Conservation (phyloP, 495 filamentous ascomycete species). For the Penicillium crystallinum region DNA sequence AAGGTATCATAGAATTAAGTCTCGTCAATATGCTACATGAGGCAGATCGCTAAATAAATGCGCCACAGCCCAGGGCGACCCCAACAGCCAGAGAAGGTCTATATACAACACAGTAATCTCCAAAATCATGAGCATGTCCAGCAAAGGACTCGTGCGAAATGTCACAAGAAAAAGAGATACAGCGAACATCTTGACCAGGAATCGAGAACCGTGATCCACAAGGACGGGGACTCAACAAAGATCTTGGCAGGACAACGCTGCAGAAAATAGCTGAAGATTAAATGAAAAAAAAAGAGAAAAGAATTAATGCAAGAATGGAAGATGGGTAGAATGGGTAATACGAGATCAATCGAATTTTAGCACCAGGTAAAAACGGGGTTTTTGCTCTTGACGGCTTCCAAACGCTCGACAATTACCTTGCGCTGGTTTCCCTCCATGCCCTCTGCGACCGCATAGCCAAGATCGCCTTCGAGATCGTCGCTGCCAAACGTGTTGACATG, state of each 20-base stretch:
- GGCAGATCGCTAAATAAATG: conserved; percentile 25
- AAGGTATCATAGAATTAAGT: conserved; percentile 31
- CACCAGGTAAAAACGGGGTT: conserved; percentile 99
- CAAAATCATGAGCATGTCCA: conserved; percentile 25
- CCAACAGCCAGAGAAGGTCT: conserved; percentile 25
- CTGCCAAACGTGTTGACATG: conserved; percentile 47
- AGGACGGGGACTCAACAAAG: not conserved
- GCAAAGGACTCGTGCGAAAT: conserved; percentile 9
- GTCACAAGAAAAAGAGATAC: conserved; percentile 5
- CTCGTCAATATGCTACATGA: conserved; percentile 35
- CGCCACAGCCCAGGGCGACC: conserved; percentile 21
- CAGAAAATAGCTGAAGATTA: conserved; percentile 19
- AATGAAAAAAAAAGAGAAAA: not conserved
- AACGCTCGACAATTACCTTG: conserved; percentile 91
- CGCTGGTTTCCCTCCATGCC: conserved; percentile 86
- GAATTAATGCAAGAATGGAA: conserved; percentile 13
- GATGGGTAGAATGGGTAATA: not conserved
- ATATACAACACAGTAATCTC: conserved; percentile 28
- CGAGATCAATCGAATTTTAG: conserved; percentile 37
- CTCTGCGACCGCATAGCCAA: conserved; percentile 89
- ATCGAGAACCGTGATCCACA: not conserved
- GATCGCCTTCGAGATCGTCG: conserved; percentile 82
- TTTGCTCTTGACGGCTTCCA: conserved; percentile 91
- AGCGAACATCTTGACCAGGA: not conserved
- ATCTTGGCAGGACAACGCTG: conserved; percentile 10